phyloP scores from a whole-genome alignment of 1,139 yeast species.

The Casaregolazyma lundiana region DNA sequence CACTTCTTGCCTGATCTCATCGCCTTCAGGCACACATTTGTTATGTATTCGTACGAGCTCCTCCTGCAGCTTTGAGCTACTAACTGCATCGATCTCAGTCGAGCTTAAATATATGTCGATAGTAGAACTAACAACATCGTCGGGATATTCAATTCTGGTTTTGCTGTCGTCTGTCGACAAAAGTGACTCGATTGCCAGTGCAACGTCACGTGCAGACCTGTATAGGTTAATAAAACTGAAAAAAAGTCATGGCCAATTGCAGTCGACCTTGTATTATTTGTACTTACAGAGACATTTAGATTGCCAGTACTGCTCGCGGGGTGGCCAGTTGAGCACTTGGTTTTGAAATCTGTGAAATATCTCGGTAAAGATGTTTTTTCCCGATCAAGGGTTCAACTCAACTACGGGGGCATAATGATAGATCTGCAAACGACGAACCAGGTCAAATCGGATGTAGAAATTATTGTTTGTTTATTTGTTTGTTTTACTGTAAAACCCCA shows the following conservation, averaged over 20 bases:
- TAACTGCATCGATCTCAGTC: constrained; percentile 28
- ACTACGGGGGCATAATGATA: too few relatives aligned
- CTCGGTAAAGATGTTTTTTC: too few relatives aligned
- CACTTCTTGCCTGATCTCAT: constrained; percentile 29
- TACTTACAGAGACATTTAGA: not conserved
- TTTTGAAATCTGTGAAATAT: too few relatives aligned
- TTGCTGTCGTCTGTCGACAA: not conserved
- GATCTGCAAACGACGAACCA: too few relatives aligned
- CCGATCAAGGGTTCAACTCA: too few relatives aligned
- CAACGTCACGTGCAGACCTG: constrained; percentile 1
- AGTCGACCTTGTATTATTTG: not conserved
- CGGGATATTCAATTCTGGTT: not conserved
- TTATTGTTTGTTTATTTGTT: too few relatives aligned
- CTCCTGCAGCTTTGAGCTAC: constrained; percentile 43
- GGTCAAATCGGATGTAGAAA: too few relatives aligned
- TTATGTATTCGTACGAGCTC: constrained; percentile 46
- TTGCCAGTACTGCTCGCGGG: not conserved
- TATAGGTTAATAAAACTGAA: not conserved
- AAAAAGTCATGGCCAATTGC: not conserved
- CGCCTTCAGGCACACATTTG: constrained; percentile 33
- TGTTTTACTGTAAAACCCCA: too few relatives aligned
- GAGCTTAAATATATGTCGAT: not conserved
- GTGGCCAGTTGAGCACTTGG: not conserved
- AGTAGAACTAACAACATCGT: not conserved
- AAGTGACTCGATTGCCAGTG: not conserved